Evolutionary conservation across 768 basidiomycete species (phyloP), one percentile per base, ranked within the genome.

Genomic region (Mycena floridula): DNA sequence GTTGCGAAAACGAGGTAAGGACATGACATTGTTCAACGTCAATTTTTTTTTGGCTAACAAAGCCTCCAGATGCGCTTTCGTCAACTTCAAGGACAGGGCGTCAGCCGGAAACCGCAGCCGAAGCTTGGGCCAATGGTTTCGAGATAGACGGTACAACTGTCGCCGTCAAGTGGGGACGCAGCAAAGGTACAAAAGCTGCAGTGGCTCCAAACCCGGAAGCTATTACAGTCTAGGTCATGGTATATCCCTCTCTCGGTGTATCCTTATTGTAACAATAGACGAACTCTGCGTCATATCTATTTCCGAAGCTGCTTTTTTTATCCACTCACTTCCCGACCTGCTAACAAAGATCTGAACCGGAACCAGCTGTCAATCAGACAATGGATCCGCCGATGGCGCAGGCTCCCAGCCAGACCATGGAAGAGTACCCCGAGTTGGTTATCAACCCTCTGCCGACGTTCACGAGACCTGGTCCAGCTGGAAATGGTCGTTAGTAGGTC

Each of bases 61-160:
- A 16, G 16, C 42, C 16, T 30, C 13, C 47, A 89, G 89, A 63
- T 95, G 93, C 65, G 96, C 95, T 1, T 99, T 99, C 62, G 76
- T 96, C 43, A 97, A 97, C 62, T 98, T 98, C 69, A 82, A 76
- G 53, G 79, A 86, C 43, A 77, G 96, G 16, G 57, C 70, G 5
- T 71, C 78, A n/a, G 94, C 96, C n/a, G 13, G 96, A 99, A 64
- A 68, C 71, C 13, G 92, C 89, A 0, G 94, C 94, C 0, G 79
- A 88, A 50, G 83, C 86, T 8, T 91, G 94, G 81, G 80, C 90
- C n/a, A 82, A 83, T 50, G 93, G 94, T 2, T 68, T 98, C 8
- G 94, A 95, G 52, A 70, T 97, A 21, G 85, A 90, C 23, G 85
- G 81, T 1, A 81, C 85, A 58, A 71, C 69, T 25, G 76, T 86